phyloP scores from a whole-genome alignment of 768 basidiomycete genomes.

The Russula olivacea region DNA sequence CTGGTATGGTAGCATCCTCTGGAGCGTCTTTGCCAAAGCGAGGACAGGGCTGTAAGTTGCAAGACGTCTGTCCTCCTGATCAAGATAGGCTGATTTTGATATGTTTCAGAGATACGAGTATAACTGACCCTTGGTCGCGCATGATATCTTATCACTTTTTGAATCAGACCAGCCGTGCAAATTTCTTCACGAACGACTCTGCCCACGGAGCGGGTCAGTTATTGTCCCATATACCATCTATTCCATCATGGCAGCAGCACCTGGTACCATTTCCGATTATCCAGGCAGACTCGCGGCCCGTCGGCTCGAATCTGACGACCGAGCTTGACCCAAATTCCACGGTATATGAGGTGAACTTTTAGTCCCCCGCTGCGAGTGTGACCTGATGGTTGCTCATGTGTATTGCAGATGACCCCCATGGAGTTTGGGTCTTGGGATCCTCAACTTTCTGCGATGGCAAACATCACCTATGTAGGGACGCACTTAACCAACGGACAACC shows the following conservation, averaged over 20 bases:
- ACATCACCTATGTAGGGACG: constrained; percentile 60
- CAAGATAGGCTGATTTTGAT: neutral
- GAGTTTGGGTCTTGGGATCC: constrained; percentile 76
- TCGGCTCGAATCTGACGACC: constrained; percentile 40
- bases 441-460: constrained; percentile 61
- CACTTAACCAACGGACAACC: constrained; percentile 52
- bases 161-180: constrained; percentile 51
- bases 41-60: constrained; percentile 45
- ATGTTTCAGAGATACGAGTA: constrained; percentile 48
- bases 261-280: constrained; percentile 64
- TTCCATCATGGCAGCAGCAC: constrained; percentile 46
- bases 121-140: constrained; percentile 60
- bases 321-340: constrained; percentile 38
- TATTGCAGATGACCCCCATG: constrained; percentile 47
- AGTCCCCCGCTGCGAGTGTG: neutral
- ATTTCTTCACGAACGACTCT: constrained; percentile 55
- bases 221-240: constrained; percentile 51
- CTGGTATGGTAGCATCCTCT: constrained; percentile 49
- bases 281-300: constrained; percentile 48
- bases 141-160: constrained; percentile 70
- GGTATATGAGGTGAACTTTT: constrained; percentile 52
- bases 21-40: constrained; percentile 53
- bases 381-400: constrained; percentile 6
- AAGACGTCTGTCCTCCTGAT: neutral
- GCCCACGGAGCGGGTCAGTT: constrained; percentile 69